These are phyloP conservation scores for Puccinia coronata DNA, from an alignment of 1,284 basidiomycete genomes.

Conservation along the genomic window DNA sequence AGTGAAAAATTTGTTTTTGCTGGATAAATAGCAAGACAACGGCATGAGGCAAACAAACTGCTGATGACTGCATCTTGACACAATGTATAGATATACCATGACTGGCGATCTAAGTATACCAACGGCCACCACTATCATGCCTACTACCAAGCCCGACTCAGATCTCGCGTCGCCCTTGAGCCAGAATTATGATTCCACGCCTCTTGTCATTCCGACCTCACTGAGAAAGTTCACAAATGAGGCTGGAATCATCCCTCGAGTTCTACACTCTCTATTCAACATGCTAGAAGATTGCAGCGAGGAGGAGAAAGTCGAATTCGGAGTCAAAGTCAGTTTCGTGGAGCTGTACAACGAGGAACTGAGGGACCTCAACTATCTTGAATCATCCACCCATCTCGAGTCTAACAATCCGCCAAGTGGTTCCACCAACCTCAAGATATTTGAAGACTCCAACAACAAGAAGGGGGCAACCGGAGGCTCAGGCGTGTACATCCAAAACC, in stretches of 20 bases:
- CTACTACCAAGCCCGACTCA: conserved; percentile 35
- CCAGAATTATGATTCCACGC: conserved; percentile 64
- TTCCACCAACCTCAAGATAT: conserved; percentile 68
- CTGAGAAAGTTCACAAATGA: conserved; percentile 81
- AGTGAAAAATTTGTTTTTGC: not conserved
- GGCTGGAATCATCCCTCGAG: conserved; percentile 97
- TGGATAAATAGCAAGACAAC: not conserved
- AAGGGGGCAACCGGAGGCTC: conserved; percentile 51
- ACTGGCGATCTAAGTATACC: conserved; percentile 48
- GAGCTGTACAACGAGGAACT: conserved; percentile 99
- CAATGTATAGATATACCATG: conserved; percentile 47
- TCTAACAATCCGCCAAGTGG: conserved; percentile 65
- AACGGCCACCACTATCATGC: conserved; percentile 51
- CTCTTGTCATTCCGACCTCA: conserved; percentile 55
- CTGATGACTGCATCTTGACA: not conserved
- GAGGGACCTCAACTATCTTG: conserved; percentile 72
- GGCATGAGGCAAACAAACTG: not conserved
- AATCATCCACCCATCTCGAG: conserved; percentile 67
- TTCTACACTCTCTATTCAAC: conserved; percentile 86
- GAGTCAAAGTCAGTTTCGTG: conserved; percentile 89
- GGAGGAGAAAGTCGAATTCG: conserved; percentile 69
- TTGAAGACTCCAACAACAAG: conserved; percentile 69
- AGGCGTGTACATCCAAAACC: conserved; percentile 88
- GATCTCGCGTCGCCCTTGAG: not conserved
- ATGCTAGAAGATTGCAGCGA: conserved; percentile 67